Percentiles rank a stretch among this genome's conserved stretches.
phyloP scores from a whole-genome alignment of 768 basidiomycete species.

The Russula olivacea region DNA sequence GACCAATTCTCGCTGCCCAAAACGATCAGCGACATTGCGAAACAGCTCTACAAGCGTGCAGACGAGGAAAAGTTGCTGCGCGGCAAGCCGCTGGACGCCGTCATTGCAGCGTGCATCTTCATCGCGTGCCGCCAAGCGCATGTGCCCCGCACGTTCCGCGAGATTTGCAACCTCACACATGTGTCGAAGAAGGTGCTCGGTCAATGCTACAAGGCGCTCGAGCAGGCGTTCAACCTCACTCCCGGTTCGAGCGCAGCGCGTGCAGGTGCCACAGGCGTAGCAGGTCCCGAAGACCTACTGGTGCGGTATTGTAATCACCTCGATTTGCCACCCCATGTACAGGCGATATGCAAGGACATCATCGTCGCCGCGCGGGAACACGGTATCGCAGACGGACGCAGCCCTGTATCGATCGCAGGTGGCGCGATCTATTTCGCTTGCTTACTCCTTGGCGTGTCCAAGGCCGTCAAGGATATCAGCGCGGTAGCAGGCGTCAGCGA shows the following conservation, averaged over 20 bases:
- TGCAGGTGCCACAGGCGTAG: conserved; percentile 33
- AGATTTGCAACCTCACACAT: conserved; percentile 88
- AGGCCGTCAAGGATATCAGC: conserved; percentile 81
- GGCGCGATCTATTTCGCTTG: conserved; percentile 94
- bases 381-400: conserved; percentile 89
- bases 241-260: conserved; percentile 63
- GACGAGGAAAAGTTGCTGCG: conserved; percentile 92
- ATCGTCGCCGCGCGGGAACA: conserved; percentile 73
- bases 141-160: conserved; percentile 93
- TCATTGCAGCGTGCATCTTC: conserved; percentile 97
- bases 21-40: conserved; percentile 91
- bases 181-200: conserved; percentile 93
- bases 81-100: conserved; percentile 86
- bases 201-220: conserved; percentile 87
- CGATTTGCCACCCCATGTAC: conserved; percentile 74
- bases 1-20: conserved; percentile 93
- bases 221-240: conserved; percentile 81
- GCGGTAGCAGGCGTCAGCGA: conserved; percentile 91
- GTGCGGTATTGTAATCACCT: conserved; percentile 94
- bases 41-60: conserved; percentile 94
- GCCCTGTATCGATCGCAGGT: conserved; percentile 97
- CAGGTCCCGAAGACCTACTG: conserved; percentile 80
- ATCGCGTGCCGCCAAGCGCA: conserved; percentile 94
- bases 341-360: conserved; percentile 78
- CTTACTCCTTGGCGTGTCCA: conserved; percentile 66